Percentiles rank a stretch among this genome's conserved stretches.
Evolutionary conservation across 2,329 filamentous ascomycete genomes (phyloP).

Genomic region (Amylocarpus encephaloides): DNA sequence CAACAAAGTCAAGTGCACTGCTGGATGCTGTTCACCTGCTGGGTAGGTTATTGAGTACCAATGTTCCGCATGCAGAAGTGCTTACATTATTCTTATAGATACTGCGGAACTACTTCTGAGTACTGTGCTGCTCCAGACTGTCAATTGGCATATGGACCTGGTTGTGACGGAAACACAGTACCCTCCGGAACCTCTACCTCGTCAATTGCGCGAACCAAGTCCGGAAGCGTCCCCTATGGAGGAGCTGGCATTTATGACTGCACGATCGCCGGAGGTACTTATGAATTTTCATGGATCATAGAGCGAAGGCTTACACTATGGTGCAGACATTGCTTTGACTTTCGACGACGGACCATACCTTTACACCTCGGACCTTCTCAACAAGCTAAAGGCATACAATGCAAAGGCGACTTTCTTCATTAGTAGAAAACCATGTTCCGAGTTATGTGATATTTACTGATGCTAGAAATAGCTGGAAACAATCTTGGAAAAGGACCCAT

Average conservation of each 20-base stretch:
- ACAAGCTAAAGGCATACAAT: slow-evolving; percentile 48
- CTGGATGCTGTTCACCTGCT: slow-evolving; percentile 26
- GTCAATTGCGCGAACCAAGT: slow-evolving; percentile 40
- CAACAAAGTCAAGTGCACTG: slow-evolving; percentile 17
- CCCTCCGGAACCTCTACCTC: slow-evolving; percentile 50
- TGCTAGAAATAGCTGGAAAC: slow-evolving; percentile 36
- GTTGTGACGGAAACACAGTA: slow-evolving; percentile 52
- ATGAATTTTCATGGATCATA: slow-evolving; percentile 32
- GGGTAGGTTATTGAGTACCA: slow-evolving; percentile 15
- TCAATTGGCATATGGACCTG: slow-evolving; percentile 53
- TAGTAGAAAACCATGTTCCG: slow-evolving; percentile 38
- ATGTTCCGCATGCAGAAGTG: neutral
- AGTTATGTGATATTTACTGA: slow-evolving; percentile 4
- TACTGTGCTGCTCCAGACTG: slow-evolving; percentile 59
- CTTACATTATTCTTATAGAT: slow-evolving; percentile 9
- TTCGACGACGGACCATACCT: slow-evolving; percentile 62
- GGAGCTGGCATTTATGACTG: slow-evolving; percentile 51
- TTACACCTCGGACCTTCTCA: slow-evolving; percentile 49
- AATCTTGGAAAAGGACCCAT: slow-evolving; percentile 38
- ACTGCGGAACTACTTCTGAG: slow-evolving; percentile 30
- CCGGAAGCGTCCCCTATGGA: slow-evolving; percentile 51
- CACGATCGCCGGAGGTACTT: slow-evolving; percentile 40
- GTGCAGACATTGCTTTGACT: slow-evolving; percentile 54
- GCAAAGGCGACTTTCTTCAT: slow-evolving; percentile 60
- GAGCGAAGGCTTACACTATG: slow-evolving; percentile 42